Evolutionary conservation across 495 filamentous ascomycete genomes (phyloP).

Genomic region (Xylaria castorea): DNA sequence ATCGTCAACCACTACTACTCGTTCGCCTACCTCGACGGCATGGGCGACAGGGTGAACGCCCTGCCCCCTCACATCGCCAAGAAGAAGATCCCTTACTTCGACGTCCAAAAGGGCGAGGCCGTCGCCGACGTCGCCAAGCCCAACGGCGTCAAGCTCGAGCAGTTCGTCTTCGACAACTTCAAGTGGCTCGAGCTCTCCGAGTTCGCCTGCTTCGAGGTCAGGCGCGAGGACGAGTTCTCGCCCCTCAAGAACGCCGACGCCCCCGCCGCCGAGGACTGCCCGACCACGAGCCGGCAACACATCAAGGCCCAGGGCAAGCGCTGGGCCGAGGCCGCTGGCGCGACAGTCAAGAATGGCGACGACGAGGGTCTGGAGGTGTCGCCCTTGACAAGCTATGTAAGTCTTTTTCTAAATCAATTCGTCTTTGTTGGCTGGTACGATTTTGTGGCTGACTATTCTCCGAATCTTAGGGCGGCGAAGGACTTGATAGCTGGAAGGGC

Average conservation of each 20-base stretch:
- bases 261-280: slow-evolving; percentile 84
- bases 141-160: slow-evolving; percentile 98
- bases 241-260: slow-evolving; percentile 95
- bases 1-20: slow-evolving; percentile 99
- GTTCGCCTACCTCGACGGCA: slow-evolving; percentile 88
- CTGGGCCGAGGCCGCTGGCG: slow-evolving; percentile 83
- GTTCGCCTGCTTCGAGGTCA: slow-evolving; percentile 95
- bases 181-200: slow-evolving; percentile 83
- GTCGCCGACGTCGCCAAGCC: slow-evolving; percentile 85
- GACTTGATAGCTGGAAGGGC: slow-evolving; percentile 76
- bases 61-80: slow-evolving; percentile 94
- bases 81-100: slow-evolving; percentile 96
- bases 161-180: slow-evolving; percentile 99
- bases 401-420: slow-evolving; percentile 43
- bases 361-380: slow-evolving; percentile 86
- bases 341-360: slow-evolving; percentile 73
- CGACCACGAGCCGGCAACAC: slow-evolving; percentile 86
- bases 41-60: slow-evolving; percentile 82
- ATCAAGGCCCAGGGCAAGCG: slow-evolving; percentile 87
- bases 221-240: slow-evolving; percentile 97
- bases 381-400: slow-evolving; percentile 93
- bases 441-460: slow-evolving; percentile 31
- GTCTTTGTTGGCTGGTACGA: background rate
- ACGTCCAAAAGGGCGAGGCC: slow-evolving; percentile 74
- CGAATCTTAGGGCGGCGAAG: slow-evolving; percentile 78